Evolutionary conservation across 306 rosid species (phyloP).

Genomic region (Carpinus viminea): DNA sequence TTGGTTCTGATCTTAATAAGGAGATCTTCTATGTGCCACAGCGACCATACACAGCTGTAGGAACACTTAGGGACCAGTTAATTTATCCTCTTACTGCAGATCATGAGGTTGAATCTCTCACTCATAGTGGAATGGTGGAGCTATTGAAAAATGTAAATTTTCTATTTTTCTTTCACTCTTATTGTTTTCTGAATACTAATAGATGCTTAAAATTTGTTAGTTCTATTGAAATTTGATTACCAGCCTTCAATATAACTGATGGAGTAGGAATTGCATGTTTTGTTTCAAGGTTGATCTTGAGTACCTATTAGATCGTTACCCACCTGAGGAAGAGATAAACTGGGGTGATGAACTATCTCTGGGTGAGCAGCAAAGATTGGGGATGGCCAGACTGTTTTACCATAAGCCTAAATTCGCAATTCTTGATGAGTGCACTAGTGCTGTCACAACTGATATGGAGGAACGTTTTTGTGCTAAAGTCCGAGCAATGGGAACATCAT

Average conservation of each 20-base stretch:
- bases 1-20: conserved; percentile 96
- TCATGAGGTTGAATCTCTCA: conserved; percentile 82
- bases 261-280: conserved; percentile 14
- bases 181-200: conserved; percentile 10
- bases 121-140: conserved; percentile 79
- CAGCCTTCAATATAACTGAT: conserved; percentile 28
- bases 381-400: conserved; percentile 98
- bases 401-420: conserved; percentile 98
- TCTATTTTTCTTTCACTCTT: conserved; percentile 18
- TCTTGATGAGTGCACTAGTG: conserved; percentile 99
- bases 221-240: conserved; percentile 14
- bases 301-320: conserved; percentile 89
- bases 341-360: conserved; percentile 99
- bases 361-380: conserved; percentile 97
- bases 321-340: conserved; percentile 81
- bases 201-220: conserved; percentile 4
- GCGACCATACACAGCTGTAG: conserved; percentile 98
- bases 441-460: conserved; percentile 99
- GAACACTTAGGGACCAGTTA: conserved; percentile 97
- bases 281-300: conserved; percentile 90
- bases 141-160: conserved; percentile 73
- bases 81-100: conserved; percentile 82
- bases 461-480: conserved; percentile 98
- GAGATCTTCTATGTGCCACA: conserved; percentile 99
- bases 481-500: conserved; percentile 98